Evolutionary conservation across 805 yeast genomes (phyloP), one percentile per base, ranked within the genome.

Genomic region (Zygosaccharomyces gambellarensis): DNA sequence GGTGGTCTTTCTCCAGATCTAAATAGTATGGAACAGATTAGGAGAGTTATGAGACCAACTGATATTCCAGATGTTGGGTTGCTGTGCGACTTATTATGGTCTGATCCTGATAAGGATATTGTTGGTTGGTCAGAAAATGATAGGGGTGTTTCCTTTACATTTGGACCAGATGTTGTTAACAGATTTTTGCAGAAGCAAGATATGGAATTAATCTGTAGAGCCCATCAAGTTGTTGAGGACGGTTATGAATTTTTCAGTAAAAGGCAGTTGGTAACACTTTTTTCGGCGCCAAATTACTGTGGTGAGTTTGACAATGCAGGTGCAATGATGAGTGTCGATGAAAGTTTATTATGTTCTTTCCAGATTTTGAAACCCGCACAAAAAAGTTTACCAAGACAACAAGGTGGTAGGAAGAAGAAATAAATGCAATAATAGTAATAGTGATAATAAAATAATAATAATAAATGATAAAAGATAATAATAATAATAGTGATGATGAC

Each of bases 301-400:
- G 99, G 99, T 63, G 98, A 94, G 71, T 92, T 92, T 68, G 99
- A 92, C 71, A 92, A 92, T 66, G 97, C 98, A 2, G 99, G 98
- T 65, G 99, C 99, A 38, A 94, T 94, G 98, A 92, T 92, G 99
- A 83, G 95, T 64, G 98, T 92, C 50, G 98, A 94, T 71, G 98
- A 94, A 73, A 84, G 92, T 70, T 79, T 92, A 64, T 77, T 92
- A 63, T 92, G 99, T 76, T 90, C 97, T 14, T 92, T 92, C 82
- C 94, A 87, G 71, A 94, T 92, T 64, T 81, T 92, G 70, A 94
- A 94, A 72, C 99, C 99, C 28, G 97, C 99, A 46, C 98, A 94
- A 70, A 92, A 92, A 80, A 58, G 69, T 57, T 52, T 65, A 56
- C 69, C 69, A 57, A 62, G 70, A 52, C 69, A 66, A 49, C 63